Evolutionary conservation across 2,329 filamentous ascomycete species (phyloP), one percentile per base, ranked within the genome.

Genomic region (Keithomyces neogunnii): DNA sequence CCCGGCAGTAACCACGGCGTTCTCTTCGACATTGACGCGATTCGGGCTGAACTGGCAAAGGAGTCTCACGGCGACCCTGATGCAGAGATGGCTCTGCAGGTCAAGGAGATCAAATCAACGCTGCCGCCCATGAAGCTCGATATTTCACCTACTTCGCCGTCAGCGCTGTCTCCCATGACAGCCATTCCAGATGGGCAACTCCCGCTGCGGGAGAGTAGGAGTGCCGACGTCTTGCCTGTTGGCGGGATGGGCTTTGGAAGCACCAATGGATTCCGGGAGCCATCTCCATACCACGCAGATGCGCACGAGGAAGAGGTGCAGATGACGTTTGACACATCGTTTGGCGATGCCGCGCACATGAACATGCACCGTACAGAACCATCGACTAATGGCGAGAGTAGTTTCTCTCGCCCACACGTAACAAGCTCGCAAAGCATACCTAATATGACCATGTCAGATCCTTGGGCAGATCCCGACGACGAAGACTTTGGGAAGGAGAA

Each of bases 11-110:
- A 81, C 59, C 72, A 73, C 42, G 80, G 80, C 35, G 86, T 97
- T 7, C 76, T 99, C 45, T 99, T 99, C 62, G 93, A 99, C 62
- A 82, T 99, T 45, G 93, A 99, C 61, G 93, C 93, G 10, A 97
- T 99, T 57, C 80, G 89, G 47, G 85, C 89, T 8, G 88, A 95
- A 61, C 73, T 99, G 35, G 88, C 88, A 31, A 81, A 80, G 47
- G 86, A 92, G 55, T 61, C 64, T 19, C 50, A 55, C 31, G 53
- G 47, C n/a, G 75, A 77, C 43, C 78, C 80, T 29, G 77, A 84
- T 38, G 61, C 67, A 49, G 69, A 72, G 42, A 69, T 70, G 47
- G 70, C 77, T 51, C 59, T 84, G 45, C 75, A 81, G 65, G 82
- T 95, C 57, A 85, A 83, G 63, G 88, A 97, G 69, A 80, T 96